phyloP scores from a whole-genome alignment of 345 rosid genomes.

The Eucalyptus curtisii region DNA sequence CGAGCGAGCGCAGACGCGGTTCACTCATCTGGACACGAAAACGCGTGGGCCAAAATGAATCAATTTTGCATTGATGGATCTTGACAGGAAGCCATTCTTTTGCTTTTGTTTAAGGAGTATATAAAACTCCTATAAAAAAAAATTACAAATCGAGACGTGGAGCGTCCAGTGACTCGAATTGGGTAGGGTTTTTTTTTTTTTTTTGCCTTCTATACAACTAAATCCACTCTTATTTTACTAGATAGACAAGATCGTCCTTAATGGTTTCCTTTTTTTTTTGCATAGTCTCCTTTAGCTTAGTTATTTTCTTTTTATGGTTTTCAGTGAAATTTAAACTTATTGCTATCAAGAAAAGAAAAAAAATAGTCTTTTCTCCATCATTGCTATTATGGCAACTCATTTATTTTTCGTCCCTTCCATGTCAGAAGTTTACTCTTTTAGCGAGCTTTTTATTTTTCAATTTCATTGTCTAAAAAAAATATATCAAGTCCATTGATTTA shows the following conservation, averaged over 20 bases:
- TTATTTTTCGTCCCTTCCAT: background rate
- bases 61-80: background rate
- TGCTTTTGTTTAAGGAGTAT: background rate
- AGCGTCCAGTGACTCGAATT: background rate
- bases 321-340: background rate
- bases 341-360: background rate
- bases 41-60: background rate
- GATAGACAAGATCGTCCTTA: background rate
- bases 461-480: background rate
- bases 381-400: background rate
- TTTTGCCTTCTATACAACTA: background rate
- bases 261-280: background rate
- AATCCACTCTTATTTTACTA: background rate
- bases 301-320: background rate
- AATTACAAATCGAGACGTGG: background rate
- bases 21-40: background rate
- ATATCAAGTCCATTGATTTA: background rate
- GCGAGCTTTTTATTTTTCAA: background rate
- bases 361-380: background rate
- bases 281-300: background rate
- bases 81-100: background rate
- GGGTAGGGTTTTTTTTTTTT: background rate
- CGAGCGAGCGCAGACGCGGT: background rate
- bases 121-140: background rate
- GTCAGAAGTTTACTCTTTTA: background rate